Conservation (phyloP, 331 rosid genomes). For the Quercus lobata region DNA sequence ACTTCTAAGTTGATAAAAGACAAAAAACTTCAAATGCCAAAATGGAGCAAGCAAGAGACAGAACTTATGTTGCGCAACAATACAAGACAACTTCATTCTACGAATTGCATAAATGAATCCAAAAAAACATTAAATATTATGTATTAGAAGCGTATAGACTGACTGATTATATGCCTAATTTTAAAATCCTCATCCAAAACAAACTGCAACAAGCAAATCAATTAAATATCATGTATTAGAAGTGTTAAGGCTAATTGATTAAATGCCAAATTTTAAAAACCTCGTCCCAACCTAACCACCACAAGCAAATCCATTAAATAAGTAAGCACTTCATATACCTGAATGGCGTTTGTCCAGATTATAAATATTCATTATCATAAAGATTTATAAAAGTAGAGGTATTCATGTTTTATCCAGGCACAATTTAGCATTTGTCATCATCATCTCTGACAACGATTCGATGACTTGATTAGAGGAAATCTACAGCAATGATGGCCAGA, state of each 20-base stretch:
- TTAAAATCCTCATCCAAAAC: not conserved
- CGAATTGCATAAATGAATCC: not conserved
- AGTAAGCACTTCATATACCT: not conserved
- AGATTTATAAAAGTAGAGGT: not conserved
- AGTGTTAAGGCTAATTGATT: too few relatives aligned
- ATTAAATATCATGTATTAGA: not conserved
- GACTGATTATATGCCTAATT: slow-evolving; percentile 1
- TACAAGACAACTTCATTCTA: not conserved
- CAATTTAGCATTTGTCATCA: not conserved
- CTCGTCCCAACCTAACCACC: not conserved
- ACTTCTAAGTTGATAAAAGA: not conserved
- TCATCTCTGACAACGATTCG: slow-evolving; percentile 1
- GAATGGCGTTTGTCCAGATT: not conserved
- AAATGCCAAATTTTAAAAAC: not conserved
- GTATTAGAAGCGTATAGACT: not conserved
- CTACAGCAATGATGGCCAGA: not conserved
- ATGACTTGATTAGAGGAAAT: slow-evolving; percentile 4
- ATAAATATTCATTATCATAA: not conserved
- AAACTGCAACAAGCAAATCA: not conserved
- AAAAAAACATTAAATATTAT: not conserved
- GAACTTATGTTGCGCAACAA: not conserved
- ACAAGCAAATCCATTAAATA: slow-evolving; percentile 1
- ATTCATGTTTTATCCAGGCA: not conserved
- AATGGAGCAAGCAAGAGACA: slow-evolving; percentile 5
- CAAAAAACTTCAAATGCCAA: slow-evolving; percentile 13